Percentiles rank a stretch among this genome's conserved stretches.
Evolutionary conservation across 2,329 filamentous ascomycete species (phyloP).

Genomic region (Graphium sp.): DNA sequence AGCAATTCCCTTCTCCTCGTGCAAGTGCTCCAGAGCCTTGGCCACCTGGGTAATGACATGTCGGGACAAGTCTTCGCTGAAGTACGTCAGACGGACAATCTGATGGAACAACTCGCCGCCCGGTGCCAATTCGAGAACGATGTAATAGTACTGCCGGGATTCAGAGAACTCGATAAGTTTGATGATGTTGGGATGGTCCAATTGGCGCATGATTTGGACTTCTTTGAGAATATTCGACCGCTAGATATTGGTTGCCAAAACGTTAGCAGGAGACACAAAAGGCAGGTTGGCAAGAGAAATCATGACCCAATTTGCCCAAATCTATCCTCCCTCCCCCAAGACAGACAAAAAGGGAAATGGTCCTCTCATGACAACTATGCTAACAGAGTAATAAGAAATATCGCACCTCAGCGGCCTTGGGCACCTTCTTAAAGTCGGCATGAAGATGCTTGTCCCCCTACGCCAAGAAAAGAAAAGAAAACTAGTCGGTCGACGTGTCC

Average conservation of each 20-base stretch:
- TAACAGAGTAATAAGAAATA: constrained; percentile 10
- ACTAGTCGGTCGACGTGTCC: no score
- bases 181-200: constrained; percentile 93
- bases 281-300: no score
- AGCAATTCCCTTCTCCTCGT: constrained; percentile 88
- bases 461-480: constrained; percentile 18
- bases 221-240: constrained; percentile 96
- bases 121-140: constrained; percentile 84
- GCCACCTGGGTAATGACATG: constrained; percentile 94
- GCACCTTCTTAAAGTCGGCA: constrained; percentile 89
- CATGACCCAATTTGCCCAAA: no score
- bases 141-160: constrained; percentile 91
- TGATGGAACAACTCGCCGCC: constrained; percentile 97
- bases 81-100: constrained; percentile 94
- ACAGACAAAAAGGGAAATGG: constrained; percentile 13
- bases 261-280: no score
- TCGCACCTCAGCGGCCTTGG: constrained; percentile 95
- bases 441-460: constrained; percentile 89
- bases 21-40: constrained; percentile 78
- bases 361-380: constrained; percentile 15
- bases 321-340: no score
- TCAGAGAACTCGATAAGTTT: constrained; percentile 89
- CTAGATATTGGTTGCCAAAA: no score
- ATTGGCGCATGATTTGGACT: constrained; percentile 93
- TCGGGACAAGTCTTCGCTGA: constrained; percentile 86